A percentile compares a stretch with the other conserved stretches of the same genome.
These are phyloP conservation scores for Xylaria longipes DNA, from an alignment of 495 filamentous ascomycete species.

Conservation along the genomic window DNA sequence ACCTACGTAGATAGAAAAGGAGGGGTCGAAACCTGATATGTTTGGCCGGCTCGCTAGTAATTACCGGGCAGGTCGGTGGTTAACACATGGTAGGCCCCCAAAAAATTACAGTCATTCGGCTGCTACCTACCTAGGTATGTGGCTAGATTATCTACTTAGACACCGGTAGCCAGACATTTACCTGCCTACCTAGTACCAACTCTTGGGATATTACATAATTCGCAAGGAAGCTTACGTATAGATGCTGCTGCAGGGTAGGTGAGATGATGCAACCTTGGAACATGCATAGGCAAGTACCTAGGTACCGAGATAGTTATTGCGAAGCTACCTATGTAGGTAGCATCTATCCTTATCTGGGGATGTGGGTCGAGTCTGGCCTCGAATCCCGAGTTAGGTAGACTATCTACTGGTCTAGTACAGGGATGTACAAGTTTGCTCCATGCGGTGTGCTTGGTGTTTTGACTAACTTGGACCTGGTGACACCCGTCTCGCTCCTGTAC, in stretches of 20 bases:
- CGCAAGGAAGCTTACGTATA: background rate
- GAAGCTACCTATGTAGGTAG: background rate
- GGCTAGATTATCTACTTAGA: background rate
- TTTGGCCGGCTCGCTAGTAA: constrained; percentile 1
- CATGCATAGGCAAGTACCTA: background rate
- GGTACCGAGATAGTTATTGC: background rate
- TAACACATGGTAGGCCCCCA: background rate
- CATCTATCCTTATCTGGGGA: constrained; percentile 18
- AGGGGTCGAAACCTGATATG: background rate
- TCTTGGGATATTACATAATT: background rate
- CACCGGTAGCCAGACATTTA: background rate
- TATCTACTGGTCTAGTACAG: background rate
- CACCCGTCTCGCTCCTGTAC: background rate
- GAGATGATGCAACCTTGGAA: constrained; percentile 8
- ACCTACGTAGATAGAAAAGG: background rate
- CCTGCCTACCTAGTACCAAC: background rate
- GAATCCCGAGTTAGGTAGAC: background rate
- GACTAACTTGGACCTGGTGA: constrained; percentile 12
- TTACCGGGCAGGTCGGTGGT: background rate
- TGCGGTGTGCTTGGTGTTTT: constrained; percentile 15
- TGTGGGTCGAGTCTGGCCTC: background rate
- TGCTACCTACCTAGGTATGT: background rate
- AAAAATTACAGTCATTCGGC: background rate
- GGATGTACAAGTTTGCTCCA: constrained; percentile 15
- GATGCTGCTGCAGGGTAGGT: background rate